These are phyloP conservation scores for Pestalotiopsis sp. DNA, from an alignment of 2,329 filamentous ascomycete genomes.

Conservation along the genomic window DNA sequence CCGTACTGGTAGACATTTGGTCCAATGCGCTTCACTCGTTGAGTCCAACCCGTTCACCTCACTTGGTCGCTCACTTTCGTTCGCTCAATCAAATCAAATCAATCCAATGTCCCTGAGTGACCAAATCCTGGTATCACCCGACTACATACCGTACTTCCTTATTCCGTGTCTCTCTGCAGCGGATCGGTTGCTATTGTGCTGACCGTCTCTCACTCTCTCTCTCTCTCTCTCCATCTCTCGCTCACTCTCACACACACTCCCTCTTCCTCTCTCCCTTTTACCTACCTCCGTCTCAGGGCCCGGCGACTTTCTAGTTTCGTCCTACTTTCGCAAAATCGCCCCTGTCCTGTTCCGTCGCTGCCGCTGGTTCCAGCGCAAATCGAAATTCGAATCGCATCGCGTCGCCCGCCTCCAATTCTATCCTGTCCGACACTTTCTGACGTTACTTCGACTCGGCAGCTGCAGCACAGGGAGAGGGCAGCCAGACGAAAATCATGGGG, in stretches of 20 bases:
- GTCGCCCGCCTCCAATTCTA: neutral
- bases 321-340: neutral
- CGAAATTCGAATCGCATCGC: neutral
- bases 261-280: neutral
- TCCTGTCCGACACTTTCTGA: neutral
- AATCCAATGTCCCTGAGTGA: neutral
- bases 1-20: neutral
- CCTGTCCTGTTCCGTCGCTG: neutral
- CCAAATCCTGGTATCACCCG: neutral
- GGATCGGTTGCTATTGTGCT: neutral
- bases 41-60: neutral
- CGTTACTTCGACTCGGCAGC: neutral
- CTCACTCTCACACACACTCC: neutral
- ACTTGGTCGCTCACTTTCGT: neutral
- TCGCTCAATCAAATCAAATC: neutral
- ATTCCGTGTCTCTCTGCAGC: neutral
- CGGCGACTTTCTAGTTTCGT: neutral
- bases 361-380: neutral
- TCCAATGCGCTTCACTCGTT: neutral
- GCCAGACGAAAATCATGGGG: slow-evolving; percentile 26
- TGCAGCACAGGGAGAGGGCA: neutral
- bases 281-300: neutral
- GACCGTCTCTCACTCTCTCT: neutral
- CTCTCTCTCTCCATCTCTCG: neutral
- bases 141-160: neutral